These are phyloP conservation scores for Beta lomatogona DNA, from an alignment of 179 eudicot species.

Conservation along the genomic window DNA sequence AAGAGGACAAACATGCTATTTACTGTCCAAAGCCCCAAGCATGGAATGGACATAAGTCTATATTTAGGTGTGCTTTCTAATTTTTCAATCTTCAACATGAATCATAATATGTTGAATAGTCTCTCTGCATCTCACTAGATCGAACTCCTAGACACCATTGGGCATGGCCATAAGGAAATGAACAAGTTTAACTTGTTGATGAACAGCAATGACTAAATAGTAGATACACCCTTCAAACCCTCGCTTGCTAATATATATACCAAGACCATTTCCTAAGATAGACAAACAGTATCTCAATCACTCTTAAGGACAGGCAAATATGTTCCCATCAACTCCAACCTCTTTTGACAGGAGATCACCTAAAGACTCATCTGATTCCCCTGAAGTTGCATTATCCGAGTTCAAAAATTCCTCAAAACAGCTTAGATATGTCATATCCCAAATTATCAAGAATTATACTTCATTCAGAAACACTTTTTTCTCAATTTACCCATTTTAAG, in stretches of 20 bases:
- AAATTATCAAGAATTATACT: background rate
- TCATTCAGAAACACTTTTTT: background rate
- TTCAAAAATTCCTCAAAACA: background rate
- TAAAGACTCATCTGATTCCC: background rate
- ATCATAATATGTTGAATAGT: background rate
- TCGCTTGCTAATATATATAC: background rate
- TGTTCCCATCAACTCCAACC: background rate
- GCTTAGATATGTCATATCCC: background rate
- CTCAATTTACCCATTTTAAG: background rate
- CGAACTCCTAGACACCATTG: background rate
- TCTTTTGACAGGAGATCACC: background rate
- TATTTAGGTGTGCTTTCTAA: background rate
- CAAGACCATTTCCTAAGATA: background rate
- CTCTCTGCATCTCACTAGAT: background rate
- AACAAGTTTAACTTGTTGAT: background rate
- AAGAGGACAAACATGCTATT: background rate
- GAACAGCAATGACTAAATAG: background rate
- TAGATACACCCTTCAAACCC: background rate
- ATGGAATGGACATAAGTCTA: background rate
- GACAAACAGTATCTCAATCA: background rate
- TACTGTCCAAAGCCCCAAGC: background rate
- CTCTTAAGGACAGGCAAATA: background rate
- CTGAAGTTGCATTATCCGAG: background rate
- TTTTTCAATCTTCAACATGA: background rate
- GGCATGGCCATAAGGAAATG: background rate